Evolutionary conservation across 768 basidiomycete species (phyloP), one percentile per base, ranked within the genome.

Genomic region (Trametes cinnabarina): DNA sequence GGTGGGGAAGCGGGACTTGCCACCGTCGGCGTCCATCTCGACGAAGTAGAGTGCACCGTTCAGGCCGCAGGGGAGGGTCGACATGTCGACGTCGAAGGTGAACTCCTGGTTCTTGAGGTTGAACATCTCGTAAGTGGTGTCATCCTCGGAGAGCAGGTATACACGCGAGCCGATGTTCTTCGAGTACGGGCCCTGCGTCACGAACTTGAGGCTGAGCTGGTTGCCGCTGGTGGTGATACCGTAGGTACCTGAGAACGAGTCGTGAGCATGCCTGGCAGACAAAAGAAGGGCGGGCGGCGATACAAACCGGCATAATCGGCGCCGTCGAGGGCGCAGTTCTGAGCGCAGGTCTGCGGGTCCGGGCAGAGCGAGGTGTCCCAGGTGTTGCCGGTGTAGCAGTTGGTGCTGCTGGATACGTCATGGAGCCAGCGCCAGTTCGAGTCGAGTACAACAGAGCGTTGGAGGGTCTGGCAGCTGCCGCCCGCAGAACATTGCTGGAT

Each of bases 1-100:
- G 68, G 64, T 73, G 20, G 80, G 58, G 72, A 70, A 80, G 62
- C 74, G 73, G 50, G 80, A 61, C 58, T 74, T 37, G 42, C 81
- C 82, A 73, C 82, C 82, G 60, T 83, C 80, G 12, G 75, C 74
- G 64, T 79, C 82, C 83, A 84, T 85, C 69, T 80, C 76, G 47
- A 74, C 71, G 71, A 84, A 82, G 74, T 84, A 84, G 55, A 84
- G 71, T 3, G 82, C 82, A 61, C 79, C 83, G 69, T 85, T 85
- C 63, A 85, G 73, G 56, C 82, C 82, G 63, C 82, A 84, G 4
- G 78, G 77, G 47, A 84, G 77, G 55, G 79, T 72, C 55, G 80
- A 80, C 55, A 84, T 74, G 66, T 84, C 81, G 67, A 84, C 81
- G 72, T 82, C 81, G 71, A 84, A 82, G 22, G 79, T 75, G 73